Conservation (phyloP, 371 early-diverging fungal genomes). For the Capillidium rhysosporum region DNA sequence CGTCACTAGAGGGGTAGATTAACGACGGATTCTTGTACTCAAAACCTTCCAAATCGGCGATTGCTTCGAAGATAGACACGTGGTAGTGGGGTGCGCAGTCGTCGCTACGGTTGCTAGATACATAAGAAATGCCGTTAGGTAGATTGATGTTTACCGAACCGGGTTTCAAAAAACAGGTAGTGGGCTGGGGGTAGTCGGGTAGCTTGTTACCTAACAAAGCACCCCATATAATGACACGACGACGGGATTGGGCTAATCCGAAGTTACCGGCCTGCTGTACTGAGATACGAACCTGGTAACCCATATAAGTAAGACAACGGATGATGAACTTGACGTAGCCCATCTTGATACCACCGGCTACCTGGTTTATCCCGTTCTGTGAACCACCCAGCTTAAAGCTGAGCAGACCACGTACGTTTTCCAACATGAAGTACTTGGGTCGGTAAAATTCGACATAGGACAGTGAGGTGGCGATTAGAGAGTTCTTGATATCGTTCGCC, state of each 20-base stretch:
- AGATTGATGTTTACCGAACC: conserved; percentile 15
- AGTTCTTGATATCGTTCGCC: conserved; percentile 34
- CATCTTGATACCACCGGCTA: conserved; percentile 24
- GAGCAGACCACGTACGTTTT: conserved; percentile 33
- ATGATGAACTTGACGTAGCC: conserved; percentile 36
- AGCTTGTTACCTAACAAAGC: conserved; percentile 21
- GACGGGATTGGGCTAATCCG: conserved; percentile 31
- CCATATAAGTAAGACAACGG: conserved; percentile 31
- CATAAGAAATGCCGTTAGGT: conserved; percentile 14
- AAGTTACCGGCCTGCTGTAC: conserved; percentile 34
- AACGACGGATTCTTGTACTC: conserved; percentile 25
- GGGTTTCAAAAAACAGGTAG: conserved; percentile 17
- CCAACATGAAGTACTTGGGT: conserved; percentile 32
- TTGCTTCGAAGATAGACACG: conserved; percentile 28
- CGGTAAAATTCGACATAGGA: conserved; percentile 39
- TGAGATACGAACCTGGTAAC: conserved; percentile 31
- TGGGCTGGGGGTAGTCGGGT: conserved; percentile 28
- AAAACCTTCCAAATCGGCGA: conserved; percentile 35
- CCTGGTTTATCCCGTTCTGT: conserved; percentile 17
- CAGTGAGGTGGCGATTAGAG: conserved; percentile 28
- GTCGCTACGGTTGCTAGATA: conserved; percentile 15
- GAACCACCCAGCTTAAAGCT: conserved; percentile 23
- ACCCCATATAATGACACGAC: conserved; percentile 35
- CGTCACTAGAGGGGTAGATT: conserved; percentile 14
- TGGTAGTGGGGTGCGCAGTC: conserved; percentile 24